Base-by-base conservation (phyloP, 345 rosid species). In the Salix udensis region DNA sequence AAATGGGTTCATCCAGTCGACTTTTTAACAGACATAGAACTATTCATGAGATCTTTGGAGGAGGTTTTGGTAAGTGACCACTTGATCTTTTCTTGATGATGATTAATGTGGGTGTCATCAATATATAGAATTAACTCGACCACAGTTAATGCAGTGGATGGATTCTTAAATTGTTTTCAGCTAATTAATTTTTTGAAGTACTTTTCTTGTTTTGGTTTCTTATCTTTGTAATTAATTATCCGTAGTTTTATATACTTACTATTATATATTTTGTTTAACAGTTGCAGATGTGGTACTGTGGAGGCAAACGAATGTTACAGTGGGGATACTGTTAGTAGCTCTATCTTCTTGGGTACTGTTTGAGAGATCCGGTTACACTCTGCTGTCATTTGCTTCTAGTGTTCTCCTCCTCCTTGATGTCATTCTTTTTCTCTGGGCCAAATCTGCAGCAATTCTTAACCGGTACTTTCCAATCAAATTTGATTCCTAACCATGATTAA, bases 271-370 rank as follows among this genome's bases (percentile, higher is more conserved):
- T 19, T 73, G 58, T 74, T 80, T 30, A 77, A 80, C 92, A 96
- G 98, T 87, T 83, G 97, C 97, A 81, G 97, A 96, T 91, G 96
- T 91, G 80, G 83, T 94, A 42, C 78, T 94, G 31, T 94, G 99
- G 99, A 94, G 91, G 89, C 77, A 65, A 78, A 89, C 82, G 82
- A 90, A 94, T 78, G 66, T 81, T 81, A 86, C 95, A 67, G 42
- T 76, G 82, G 88, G 93, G 83, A 88, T 92, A 78, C 73, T 96
- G 79, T 78, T 87, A 78, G 88, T 88, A 31, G 85, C 92, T 68
- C 65, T 96, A 76, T 88, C 98, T 65, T 88, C 87, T 70, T 94
- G 98, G 99, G 84, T 92, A 68, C 94, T 96, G 76, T 92, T 96
- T 84, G 93, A 91, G 86, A 82, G 85, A 85, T 94, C 93, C 42